Evolutionary conservation across 2,329 filamentous ascomycete genomes (phyloP), one percentile per base, ranked within the genome.

Genomic region (Colletotrichum australisinense): DNA sequence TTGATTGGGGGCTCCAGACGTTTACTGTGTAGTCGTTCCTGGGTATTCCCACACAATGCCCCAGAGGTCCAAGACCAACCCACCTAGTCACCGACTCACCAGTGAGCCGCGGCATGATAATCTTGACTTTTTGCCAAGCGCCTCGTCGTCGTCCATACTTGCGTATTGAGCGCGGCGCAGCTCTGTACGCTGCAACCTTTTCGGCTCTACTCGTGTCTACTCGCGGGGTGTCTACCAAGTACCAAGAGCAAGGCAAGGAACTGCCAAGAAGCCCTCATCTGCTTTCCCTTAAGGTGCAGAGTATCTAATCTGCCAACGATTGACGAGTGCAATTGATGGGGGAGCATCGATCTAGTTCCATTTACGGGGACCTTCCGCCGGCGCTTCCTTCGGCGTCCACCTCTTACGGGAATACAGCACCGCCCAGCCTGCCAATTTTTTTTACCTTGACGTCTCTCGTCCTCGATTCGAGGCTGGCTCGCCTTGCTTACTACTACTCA

Each of bases 121-220:
- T 63, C 59, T 56, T 60, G 70, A 71, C 49, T 57, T 71, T 73
- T 66, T 30, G 71, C 71, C 71, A 73, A 73, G 71, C 22, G n/a
- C 32, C 49, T 67, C 38, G 35, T 32, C 62, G 67, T 35, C 46
- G 32, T 49, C 14, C 8, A 62, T 73, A 35, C n/a, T 73, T 73
- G 67, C 71, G 71, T 52, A 49, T 73, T 52, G 62, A 35, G 56
- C 26, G 60, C 62, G 70, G 70, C 70, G 62, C 70, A 73, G 70
- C 49, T 35, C 60, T 56, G 49, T 56, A 63, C 64, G 32, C 63
- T 32, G 64, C 65, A 64, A 60, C 55, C 38, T 53, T 42, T 65
- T 14, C 49, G 32, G 12, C 22, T 56, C 5, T 49, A 30, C 14
- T 70, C 53, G 35, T 32, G 26, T 24, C 22, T 56, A 28, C 11